phyloP scores from a whole-genome alignment of 495 filamentous ascomycete species.

The Talaromyces borbonicus region DNA sequence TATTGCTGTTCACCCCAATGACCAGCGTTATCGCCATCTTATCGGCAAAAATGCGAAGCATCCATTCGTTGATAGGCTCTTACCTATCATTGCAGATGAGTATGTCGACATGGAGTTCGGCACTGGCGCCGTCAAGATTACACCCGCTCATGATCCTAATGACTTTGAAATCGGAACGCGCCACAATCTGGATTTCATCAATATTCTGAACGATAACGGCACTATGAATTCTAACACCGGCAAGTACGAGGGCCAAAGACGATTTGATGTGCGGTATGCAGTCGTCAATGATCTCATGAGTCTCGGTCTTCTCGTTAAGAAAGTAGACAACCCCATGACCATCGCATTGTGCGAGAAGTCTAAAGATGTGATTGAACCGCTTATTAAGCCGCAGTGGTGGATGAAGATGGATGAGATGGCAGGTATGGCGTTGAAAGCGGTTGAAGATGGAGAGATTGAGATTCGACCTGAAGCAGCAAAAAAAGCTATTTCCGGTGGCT shows the following conservation, averaged over 20 bases:
- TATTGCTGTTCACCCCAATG: conserved; percentile 68
- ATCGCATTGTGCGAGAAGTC: conserved; percentile 61
- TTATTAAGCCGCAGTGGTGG: conserved; percentile 76
- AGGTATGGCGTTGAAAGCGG: conserved; percentile 52
- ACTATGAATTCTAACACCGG: conserved; percentile 54
- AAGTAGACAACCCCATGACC: conserved; percentile 70
- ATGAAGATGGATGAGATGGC: conserved; percentile 55
- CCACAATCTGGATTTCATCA: conserved; percentile 48
- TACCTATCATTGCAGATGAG: conserved; percentile 61
- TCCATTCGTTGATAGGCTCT: conserved; percentile 56
- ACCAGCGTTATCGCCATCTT: conserved; percentile 53
- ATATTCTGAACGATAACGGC: conserved; percentile 48
- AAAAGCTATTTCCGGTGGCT: conserved; percentile 68
- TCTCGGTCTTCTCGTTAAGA: conserved; percentile 62
- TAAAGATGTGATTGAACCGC: conserved; percentile 74
- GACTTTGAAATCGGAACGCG: conserved; percentile 63
- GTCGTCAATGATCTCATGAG: conserved; percentile 62
- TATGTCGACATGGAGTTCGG: conserved; percentile 68
- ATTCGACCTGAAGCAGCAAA: conserved; percentile 58
- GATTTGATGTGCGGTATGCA: conserved; percentile 66
- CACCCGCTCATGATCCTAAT: conserved; percentile 69
- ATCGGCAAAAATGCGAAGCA: conserved; percentile 62
- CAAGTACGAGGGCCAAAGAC: conserved; percentile 54
- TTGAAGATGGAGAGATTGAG: conserved; percentile 57
- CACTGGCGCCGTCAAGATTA: conserved; percentile 73